Percentiles rank a stretch among this genome's conserved stretches.
phyloP scores from a whole-genome alignment of 495 filamentous ascomycete genomes.

The Penicillium psychrofluorescens region DNA sequence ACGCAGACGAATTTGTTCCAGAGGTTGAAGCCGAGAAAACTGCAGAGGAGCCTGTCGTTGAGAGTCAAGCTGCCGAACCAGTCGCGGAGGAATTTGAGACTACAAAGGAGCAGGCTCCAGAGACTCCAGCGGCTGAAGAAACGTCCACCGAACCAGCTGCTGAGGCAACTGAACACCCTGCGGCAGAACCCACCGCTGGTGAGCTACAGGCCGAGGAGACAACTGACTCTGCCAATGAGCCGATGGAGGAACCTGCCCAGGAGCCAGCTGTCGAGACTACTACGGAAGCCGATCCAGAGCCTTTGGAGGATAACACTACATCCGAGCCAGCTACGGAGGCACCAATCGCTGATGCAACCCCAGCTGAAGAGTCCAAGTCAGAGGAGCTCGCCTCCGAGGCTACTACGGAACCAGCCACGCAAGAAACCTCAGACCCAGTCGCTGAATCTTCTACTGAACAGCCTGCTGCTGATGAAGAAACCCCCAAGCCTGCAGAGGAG shows the following conservation, averaged over 20 bases:
- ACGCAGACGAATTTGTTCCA: background rate
- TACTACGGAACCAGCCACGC: constrained; percentile 3
- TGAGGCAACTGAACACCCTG: constrained; percentile 5
- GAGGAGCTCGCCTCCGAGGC: constrained; percentile 1
- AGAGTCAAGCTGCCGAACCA: constrained; percentile 1
- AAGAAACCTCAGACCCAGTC: constrained; percentile 5
- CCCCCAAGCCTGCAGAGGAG: constrained; percentile 1
- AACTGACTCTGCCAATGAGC: background rate
- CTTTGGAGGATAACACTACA: constrained; percentile 4
- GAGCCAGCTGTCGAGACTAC: constrained; percentile 4
- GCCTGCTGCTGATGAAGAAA: constrained; percentile 1
- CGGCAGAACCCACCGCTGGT: background rate
- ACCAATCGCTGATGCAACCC: background rate
- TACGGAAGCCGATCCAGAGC: background rate
- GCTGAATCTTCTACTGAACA: constrained; percentile 1
- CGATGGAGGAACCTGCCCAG: constrained; percentile 3
- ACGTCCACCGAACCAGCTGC: constrained; percentile 2
- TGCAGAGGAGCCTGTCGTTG: background rate
- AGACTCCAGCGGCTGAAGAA: constrained; percentile 3
- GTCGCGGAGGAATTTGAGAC: constrained; percentile 4
- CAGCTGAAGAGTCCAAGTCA: constrained; percentile 2
- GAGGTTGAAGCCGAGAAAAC: background rate
- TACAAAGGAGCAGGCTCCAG: constrained; percentile 5
- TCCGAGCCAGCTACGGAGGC: background rate
- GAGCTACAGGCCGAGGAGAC: constrained; percentile 1